Base-by-base conservation (phyloP, 768 basidiomycete genomes). In the Suillus decipiens region DNA sequence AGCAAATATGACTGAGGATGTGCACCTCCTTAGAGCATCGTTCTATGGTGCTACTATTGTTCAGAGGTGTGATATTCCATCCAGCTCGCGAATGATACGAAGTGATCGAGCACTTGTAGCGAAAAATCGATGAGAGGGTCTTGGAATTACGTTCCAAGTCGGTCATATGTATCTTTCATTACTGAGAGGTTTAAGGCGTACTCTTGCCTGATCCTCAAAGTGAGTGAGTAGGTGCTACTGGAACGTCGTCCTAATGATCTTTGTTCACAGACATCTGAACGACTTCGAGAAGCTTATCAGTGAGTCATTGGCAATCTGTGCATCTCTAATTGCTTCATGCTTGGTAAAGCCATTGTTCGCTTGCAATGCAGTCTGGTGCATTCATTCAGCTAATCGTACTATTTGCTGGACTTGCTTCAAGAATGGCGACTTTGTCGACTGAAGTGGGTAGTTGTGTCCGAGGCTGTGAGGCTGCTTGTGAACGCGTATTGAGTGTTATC, bases 351-450 rank as follows among this genome's bases (percentile, higher is more conserved):
- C 82, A 82, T 34, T 86, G 92, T 63, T 75, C 79, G 34, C 77
- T 87, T 31, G 82, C 84, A 39, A 83, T 93, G 80, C 89, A 89
- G 70, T 82, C 85, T 1, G 90, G 88, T 19, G 87, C 90, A 19
- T 94, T 94, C 69, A 77, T 89, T 14, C 88, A 89, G 64, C 71
- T 90, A 17, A 74, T 88, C n/a, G 70, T 94, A 53, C 77, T 84
- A 5, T 78, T 93, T 47, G 77, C 80, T 28, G 89, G 86, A 14
- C 81, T 90, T 43, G 75, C 82, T 50, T 88, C 89, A 3, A 82
- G 91, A 62, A 73, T 90, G 70, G 76, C 75, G 31, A 69, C 72
- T 5, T 69, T 89, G 36, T 70, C 80, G 28, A 68, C 72, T 42
- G 85, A 86, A 64, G 64, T 89, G 1, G 67, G 71, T 2, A 78